Evolutionary conservation across 2,329 filamentous ascomycete genomes (phyloP).

Genomic region (Sarocladium strictum): DNA sequence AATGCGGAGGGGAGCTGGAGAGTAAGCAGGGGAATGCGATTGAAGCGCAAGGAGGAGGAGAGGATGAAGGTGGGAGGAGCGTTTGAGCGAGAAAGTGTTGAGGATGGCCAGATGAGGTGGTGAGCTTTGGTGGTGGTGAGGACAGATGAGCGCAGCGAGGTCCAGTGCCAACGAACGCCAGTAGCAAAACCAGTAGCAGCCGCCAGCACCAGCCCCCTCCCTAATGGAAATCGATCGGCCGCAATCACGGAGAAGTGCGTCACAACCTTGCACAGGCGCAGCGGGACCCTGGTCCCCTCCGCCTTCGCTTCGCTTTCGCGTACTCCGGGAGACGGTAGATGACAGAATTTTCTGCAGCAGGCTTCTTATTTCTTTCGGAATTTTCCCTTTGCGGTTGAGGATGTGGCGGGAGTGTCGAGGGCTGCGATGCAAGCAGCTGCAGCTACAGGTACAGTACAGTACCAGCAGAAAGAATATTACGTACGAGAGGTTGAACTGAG

Average conservation of each 20-base stretch:
- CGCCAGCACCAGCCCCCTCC: background rate
- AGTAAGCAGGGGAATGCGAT: background rate
- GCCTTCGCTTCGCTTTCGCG: conserved; percentile 6
- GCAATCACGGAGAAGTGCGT: conserved; percentile 7
- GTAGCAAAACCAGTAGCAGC: background rate
- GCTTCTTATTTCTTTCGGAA: background rate
- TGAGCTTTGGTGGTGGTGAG: background rate
- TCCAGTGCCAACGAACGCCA: too few species aligned
- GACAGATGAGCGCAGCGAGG: background rate
- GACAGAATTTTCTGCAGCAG: conserved; percentile 3
- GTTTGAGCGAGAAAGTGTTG: background rate
- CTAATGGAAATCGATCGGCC: conserved; percentile 10
- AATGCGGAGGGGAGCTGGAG: conserved; percentile 4
- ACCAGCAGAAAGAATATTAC: background rate
- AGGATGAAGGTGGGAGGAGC: background rate
- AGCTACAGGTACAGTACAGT: too few species aligned
- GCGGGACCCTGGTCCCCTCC: conserved; percentile 7
- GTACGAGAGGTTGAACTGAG: too few species aligned
- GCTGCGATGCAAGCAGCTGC: too few species aligned
- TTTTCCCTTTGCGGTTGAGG: background rate
- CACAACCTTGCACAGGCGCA: conserved; percentile 7
- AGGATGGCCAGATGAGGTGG: background rate
- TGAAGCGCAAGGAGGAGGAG: background rate
- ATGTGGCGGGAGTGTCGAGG: background rate
- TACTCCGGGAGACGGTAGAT: conserved; percentile 1